Evolutionary conservation across 768 basidiomycete species (phyloP).

Genomic region (Sarcodon aspratus): DNA sequence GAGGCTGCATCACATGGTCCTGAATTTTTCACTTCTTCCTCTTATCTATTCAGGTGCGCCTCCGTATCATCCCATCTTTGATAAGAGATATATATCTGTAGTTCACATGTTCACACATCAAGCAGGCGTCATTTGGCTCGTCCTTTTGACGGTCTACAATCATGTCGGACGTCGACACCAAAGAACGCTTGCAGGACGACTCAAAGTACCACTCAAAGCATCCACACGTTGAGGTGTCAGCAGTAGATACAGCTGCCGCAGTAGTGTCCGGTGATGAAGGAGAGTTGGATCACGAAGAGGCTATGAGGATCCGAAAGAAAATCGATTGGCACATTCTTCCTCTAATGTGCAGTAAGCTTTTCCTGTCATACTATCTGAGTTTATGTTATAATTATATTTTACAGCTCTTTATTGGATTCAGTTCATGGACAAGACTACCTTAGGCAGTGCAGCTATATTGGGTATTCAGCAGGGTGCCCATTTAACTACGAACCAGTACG

Average conservation of each 20-base stretch:
- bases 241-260: constrained; percentile 54
- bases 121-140: too few species aligned
- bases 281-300: constrained; percentile 41
- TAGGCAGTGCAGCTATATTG: constrained; percentile 62
- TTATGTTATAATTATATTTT: background rate
- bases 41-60: too few species aligned
- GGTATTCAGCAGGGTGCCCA: constrained; percentile 57
- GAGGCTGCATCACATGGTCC: too few species aligned
- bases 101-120: too few species aligned
- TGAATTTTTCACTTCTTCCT: too few species aligned
- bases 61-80: too few species aligned
- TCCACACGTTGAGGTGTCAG: constrained; percentile 25
- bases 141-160: too few species aligned
- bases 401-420: constrained; percentile 40
- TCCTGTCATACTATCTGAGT: background rate
- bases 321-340: constrained; percentile 72
- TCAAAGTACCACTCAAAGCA: constrained; percentile 25
- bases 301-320: constrained; percentile 42
- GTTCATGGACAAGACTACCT: constrained; percentile 66
- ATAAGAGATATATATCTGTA: too few species aligned
- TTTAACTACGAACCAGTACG: constrained; percentile 55
- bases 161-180: too few species aligned
- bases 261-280: constrained; percentile 33
- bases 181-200: too few species aligned
- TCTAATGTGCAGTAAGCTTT: constrained; percentile 64